Percentiles rank a stretch among this genome's conserved stretches.
Evolutionary conservation across 2,329 filamentous ascomycete species (phyloP).

Genomic region (Pseudodiploospora longispora): DNA sequence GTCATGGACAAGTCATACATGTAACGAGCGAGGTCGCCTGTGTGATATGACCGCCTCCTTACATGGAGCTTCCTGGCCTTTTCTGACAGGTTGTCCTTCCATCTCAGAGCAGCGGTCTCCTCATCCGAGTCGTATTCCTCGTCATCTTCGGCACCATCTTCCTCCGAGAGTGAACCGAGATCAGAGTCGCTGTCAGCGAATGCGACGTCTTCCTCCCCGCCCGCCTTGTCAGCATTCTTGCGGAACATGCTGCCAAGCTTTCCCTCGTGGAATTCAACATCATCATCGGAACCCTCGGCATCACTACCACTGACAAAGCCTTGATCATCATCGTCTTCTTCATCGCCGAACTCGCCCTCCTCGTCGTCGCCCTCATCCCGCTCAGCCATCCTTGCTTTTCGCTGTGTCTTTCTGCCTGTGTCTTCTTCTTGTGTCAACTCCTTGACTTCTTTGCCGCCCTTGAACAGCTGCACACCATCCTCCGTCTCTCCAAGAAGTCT

Average conservation of each 20-base stretch:
- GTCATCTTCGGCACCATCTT: slow-evolving; percentile 35
- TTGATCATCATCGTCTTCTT: slow-evolving; percentile 35
- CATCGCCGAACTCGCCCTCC: slow-evolving; percentile 43
- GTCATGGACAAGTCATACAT: slow-evolving; percentile 81
- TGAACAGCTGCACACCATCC: slow-evolving; percentile 78
- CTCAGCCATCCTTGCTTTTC: slow-evolving; percentile 50
- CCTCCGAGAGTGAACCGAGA: slow-evolving; percentile 71
- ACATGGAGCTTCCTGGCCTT: slow-evolving; percentile 66
- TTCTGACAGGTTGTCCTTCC: slow-evolving; percentile 81
- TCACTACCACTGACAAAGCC: slow-evolving; percentile 47
- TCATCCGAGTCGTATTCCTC: slow-evolving; percentile 54
- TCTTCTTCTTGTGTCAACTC: slow-evolving; percentile 46
- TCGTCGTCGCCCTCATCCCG: slow-evolving; percentile 52
- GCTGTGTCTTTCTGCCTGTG: slow-evolving; percentile 50
- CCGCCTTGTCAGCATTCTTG: slow-evolving; percentile 41
- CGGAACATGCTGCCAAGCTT: slow-evolving; percentile 56
- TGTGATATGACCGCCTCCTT: slow-evolving; percentile 63
- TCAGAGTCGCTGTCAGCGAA: slow-evolving; percentile 98
- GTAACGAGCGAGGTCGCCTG: slow-evolving; percentile 73
- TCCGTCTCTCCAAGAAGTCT: slow-evolving; percentile 75
- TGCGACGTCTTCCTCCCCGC: slow-evolving; percentile 62
- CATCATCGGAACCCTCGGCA: slow-evolving; percentile 42
- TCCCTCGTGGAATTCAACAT: slow-evolving; percentile 49
- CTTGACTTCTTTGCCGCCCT: slow-evolving; percentile 62
- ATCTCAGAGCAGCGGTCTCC: slow-evolving; percentile 65